These are phyloP conservation scores for Pseudognaphalium luteoalbum DNA, from an alignment of 129 eudicot species.

Conservation along the genomic window DNA sequence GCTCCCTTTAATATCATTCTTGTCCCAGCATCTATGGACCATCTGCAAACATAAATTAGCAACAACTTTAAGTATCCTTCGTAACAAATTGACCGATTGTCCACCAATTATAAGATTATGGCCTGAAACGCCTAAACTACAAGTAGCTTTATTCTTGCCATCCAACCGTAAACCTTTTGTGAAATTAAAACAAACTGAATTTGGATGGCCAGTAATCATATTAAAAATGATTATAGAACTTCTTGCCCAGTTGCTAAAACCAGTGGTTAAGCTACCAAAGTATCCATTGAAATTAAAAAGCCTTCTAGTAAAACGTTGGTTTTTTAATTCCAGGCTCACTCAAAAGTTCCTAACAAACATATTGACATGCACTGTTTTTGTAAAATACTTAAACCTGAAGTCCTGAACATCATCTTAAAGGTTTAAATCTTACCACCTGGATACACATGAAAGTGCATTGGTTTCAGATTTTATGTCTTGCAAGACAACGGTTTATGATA, in stretches of 20 bases:
- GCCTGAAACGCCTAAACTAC: not conserved
- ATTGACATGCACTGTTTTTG: not conserved
- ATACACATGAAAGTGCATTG: not conserved
- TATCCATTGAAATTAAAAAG: not conserved
- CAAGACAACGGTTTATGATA: not conserved
- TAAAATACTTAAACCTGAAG: not conserved
- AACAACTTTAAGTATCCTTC: not conserved
- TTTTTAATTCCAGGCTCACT: not conserved
- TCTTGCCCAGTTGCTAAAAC: not conserved
- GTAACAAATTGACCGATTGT: not conserved
- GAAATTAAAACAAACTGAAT: not conserved
- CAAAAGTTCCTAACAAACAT: not conserved
- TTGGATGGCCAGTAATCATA: not conserved
- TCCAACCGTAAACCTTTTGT: not conserved
- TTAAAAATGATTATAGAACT: not conserved
- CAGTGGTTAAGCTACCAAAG: not conserved
- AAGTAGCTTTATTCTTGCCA: not conserved
- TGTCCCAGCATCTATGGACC: slow-evolving; percentile 72
- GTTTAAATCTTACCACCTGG: not conserved
- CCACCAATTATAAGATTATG: not conserved
- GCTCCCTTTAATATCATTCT: slow-evolving; percentile 92
- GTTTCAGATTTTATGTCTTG: not conserved
- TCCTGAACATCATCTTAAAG: not conserved
- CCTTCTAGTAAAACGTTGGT: not conserved
- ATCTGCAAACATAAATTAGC: slow-evolving; percentile 43